Evolutionary conservation across 768 basidiomycete species (phyloP).

Genomic region (Boletus vermiculosoides): DNA sequence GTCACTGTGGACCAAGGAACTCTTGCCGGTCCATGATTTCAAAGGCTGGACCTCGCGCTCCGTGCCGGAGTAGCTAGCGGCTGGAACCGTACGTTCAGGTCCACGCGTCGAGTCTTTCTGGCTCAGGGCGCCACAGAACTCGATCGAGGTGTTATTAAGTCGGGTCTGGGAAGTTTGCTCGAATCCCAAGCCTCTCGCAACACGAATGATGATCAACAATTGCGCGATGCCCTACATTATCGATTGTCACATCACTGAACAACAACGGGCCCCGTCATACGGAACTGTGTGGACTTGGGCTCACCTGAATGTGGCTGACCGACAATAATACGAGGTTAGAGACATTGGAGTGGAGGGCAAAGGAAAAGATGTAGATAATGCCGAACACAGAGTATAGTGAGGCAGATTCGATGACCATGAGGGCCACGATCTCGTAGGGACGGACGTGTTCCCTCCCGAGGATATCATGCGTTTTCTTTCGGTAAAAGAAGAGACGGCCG

Average conservation of each 20-base stretch:
- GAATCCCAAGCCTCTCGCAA: conserved; percentile 32
- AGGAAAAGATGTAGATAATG: conserved; percentile 34
- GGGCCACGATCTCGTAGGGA: conserved; percentile 27
- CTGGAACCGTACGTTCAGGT: neutral
- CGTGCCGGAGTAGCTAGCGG: neutral
- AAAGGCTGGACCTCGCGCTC: neutral
- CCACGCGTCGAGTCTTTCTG: neutral
- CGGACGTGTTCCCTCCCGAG: conserved; percentile 17
- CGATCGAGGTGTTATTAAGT: neutral
- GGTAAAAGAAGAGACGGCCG: conserved; percentile 26
- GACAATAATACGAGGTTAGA: conserved; percentile 35
- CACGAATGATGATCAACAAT: conserved; percentile 37
- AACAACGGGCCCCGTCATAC: neutral
- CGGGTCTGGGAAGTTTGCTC: neutral
- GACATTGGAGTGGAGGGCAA: conserved; percentile 22
- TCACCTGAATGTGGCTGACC: conserved; percentile 34
- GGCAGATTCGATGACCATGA: conserved; percentile 40
- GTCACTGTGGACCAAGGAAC: neutral
- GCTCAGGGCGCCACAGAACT: conserved; percentile 1
- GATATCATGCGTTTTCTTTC: conserved; percentile 11
- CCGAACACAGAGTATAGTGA: conserved; percentile 26
- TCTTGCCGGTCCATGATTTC: neutral
- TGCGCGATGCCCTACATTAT: conserved; percentile 33
- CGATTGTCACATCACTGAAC: neutral
- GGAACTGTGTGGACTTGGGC: neutral